Conservation (phyloP, 2,329 filamentous ascomycete genomes). For the Arthrobotrys entomopaga region DNA sequence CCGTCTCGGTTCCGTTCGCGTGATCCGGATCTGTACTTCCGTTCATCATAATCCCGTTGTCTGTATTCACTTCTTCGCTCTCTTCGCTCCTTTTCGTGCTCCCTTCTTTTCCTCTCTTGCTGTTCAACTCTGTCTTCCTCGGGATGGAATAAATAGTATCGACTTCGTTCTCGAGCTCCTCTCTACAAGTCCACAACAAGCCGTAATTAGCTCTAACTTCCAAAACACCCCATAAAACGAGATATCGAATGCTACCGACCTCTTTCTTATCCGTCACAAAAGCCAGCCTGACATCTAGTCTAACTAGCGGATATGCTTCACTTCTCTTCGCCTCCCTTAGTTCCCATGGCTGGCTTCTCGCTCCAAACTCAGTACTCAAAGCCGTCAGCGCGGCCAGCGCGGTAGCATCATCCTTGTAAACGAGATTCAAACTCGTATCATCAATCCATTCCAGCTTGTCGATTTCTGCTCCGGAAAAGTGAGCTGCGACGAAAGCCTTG, state of each 20-base stretch:
- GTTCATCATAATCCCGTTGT: conserved; percentile 67
- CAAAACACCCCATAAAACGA: background rate
- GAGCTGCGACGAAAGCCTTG: conserved; percentile 75
- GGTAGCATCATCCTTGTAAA: conserved; percentile 72
- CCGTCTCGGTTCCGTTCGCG: conserved; percentile 64
- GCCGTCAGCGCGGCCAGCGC: conserved; percentile 68
- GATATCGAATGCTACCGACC: conserved; percentile 21
- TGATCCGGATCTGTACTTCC: conserved; percentile 31
- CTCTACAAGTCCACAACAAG: conserved; percentile 60
- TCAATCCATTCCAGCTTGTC: conserved; percentile 90
- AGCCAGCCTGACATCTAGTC: conserved; percentile 78
- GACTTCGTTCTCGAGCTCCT: conserved; percentile 81
- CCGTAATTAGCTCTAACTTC: background rate
- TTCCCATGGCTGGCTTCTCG: conserved; percentile 66
- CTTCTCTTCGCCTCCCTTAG: conserved; percentile 77
- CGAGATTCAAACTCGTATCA: conserved; percentile 81
- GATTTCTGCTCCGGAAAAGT: conserved; percentile 70
- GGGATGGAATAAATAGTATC: conserved; percentile 92
- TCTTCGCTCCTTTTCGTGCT: conserved; percentile 61
- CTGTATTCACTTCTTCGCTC: conserved; percentile 70
- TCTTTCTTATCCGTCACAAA: conserved; percentile 81
- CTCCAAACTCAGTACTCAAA: conserved; percentile 62
- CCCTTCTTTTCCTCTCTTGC: conserved; percentile 68
- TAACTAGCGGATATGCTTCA: conserved; percentile 73
- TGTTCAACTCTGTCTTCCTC: conserved; percentile 85